phyloP scores from a whole-genome alignment of 2,329 filamentous ascomycete species.

The Claviceps cyperi region DNA sequence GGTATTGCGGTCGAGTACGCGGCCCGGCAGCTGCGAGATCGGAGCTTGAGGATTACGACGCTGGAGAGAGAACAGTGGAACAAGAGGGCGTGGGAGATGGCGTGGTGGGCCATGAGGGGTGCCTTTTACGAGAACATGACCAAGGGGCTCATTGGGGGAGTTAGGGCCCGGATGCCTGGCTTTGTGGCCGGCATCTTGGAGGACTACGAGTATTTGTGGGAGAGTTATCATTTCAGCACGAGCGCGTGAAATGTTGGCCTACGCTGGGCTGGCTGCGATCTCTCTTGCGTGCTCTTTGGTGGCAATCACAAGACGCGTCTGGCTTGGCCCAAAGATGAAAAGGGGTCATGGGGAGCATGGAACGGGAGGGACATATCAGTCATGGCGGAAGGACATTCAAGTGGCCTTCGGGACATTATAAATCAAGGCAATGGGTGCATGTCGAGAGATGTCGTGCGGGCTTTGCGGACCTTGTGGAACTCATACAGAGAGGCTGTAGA shows the following conservation, averaged over 20 bases:
- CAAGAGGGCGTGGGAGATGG: constrained; percentile 77
- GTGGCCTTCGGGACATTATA: too few species aligned
- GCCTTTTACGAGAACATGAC: constrained; percentile 92
- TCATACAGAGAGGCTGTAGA: too few species aligned
- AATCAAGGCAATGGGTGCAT: too few species aligned
- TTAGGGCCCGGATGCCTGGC: constrained; percentile 64
- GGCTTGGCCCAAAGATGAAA: too few species aligned
- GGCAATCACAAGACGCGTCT: too few species aligned
- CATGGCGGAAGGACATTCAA: too few species aligned
- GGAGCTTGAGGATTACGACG: constrained; percentile 66
- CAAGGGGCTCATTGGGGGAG: constrained; percentile 54
- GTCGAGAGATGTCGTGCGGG: too few species aligned
- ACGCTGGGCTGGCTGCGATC: neutral
- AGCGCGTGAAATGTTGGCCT: constrained; percentile 20
- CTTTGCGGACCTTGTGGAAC: too few species aligned
- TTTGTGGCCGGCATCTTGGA: constrained; percentile 77
- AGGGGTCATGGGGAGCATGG: too few species aligned
- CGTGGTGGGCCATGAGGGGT: constrained; percentile 95
- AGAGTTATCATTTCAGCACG: constrained; percentile 85
- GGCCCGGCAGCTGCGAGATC: constrained; percentile 66
- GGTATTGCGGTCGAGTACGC: constrained; percentile 77
- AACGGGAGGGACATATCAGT: too few species aligned
- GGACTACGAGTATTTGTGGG: constrained; percentile 96
- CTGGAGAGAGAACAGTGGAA: constrained; percentile 82
- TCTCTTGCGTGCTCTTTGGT: too few species aligned